Evolutionary conservation across 106 monocot species (phyloP), one percentile per base, ranked within the genome.

Genomic region (Platanthera zijinensis): DNA sequence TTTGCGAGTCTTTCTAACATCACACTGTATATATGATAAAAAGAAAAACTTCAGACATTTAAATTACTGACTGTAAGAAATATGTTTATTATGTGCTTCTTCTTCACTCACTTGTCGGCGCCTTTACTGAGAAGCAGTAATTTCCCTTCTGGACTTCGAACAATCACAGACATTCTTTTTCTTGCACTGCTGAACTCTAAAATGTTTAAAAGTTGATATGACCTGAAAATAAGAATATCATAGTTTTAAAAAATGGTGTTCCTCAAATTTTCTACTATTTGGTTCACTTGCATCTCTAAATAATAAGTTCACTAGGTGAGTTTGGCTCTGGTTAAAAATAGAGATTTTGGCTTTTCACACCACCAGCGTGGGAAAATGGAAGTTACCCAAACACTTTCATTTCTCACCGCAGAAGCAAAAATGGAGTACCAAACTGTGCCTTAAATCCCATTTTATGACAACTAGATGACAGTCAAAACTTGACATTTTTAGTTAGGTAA

Each of bases 131-230:
- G 90, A 57, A 99, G 82, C 10, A 94, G 74, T 57, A 91, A 75
- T 69, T 84, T 91, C 15, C 86, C 91, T 67, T 92, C 89, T 10
- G 87, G 82, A 49, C 82, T 82, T 85, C 74, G 83, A 57, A 92
- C 94, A 56, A 99, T 84, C 54, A 94, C 97, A 64, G 94, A 94
- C 94, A 99, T 99, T 49, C 97, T 84, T 57, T 89, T 99, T 57
- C 97, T 75, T 5, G 97, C 63, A 59, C 97, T 99, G 59, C 78
- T 94, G 59, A 99, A 99, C 57, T 94, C 96, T 71, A 99, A 78
- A 17, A 99, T 82, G 82, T 94, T 99, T 66, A 99, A 83, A 49
- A 99, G 81, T 67, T 76, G 82, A 80, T 94, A 99, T 67, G 84
- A 84, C 78, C 91, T 94, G 87, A 66, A 84, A 39, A 76, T 48